phyloP scores from a whole-genome alignment of 2,329 filamentous ascomycete species.

The Leptoxyphium fumago region DNA sequence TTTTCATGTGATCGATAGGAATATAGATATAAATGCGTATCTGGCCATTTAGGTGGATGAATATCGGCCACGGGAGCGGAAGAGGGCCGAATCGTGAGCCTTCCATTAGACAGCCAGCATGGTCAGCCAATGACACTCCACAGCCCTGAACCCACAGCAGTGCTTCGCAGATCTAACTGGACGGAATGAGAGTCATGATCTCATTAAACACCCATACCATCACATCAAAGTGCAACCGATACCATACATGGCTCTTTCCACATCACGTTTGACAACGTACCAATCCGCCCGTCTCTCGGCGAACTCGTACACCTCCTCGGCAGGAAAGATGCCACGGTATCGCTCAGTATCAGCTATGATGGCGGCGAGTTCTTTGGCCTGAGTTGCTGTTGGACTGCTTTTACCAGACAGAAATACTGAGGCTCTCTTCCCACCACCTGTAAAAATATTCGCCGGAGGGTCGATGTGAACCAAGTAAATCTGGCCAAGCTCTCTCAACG shows the following conservation, averaged over 20 bases:
- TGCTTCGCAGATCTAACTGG: background rate
- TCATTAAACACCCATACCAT: conserved; percentile 1
- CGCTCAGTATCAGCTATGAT: conserved; percentile 86
- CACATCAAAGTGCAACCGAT: conserved; percentile 80
- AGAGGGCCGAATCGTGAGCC: background rate
- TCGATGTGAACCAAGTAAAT: conserved; percentile 72
- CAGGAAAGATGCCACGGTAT: conserved; percentile 82
- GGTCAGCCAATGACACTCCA: background rate
- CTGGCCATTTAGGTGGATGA: too few relatives aligned
- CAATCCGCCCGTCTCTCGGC: conserved; percentile 88
- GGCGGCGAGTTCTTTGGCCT: conserved; percentile 87
- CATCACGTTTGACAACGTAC: conserved; percentile 75
- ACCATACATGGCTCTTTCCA: conserved; percentile 95
- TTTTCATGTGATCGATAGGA: too few relatives aligned
- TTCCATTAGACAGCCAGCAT: background rate
- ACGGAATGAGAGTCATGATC: background rate
- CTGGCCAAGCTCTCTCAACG: conserved; percentile 80
- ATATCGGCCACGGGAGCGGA: background rate
- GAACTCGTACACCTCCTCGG: conserved; percentile 96
- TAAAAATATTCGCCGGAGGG: conserved; percentile 15
- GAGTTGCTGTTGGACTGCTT: conserved; percentile 38
- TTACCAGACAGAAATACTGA: conserved; percentile 13
- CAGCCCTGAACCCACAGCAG: background rate
- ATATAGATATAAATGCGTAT: too few relatives aligned
- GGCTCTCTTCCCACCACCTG: conserved; percentile 8